Evolutionary conservation across 1,284 basidiomycete genomes (phyloP).

Genomic region (Sanguinoderma infundibulare): DNA sequence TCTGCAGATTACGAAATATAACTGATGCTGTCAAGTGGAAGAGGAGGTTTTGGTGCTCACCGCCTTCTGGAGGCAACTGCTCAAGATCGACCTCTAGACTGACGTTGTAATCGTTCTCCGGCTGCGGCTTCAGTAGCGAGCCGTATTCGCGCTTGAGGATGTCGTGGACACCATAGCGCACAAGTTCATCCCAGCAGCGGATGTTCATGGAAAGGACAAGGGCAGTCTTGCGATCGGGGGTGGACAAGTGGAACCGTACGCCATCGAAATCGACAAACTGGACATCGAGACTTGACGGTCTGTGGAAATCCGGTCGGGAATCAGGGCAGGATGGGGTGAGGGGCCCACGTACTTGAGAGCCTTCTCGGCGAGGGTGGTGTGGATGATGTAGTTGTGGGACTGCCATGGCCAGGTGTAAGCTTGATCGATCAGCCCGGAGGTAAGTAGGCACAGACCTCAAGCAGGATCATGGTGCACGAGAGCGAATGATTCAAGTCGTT

Average conservation of each 20-base stretch:
- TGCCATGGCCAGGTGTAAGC: conserved; percentile 34
- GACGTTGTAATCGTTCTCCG: conserved; percentile 90
- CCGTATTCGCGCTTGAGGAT: conserved; percentile 89
- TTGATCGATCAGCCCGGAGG: background rate
- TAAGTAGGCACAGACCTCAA: background rate
- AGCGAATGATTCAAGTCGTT: too few relatives aligned
- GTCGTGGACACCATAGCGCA: conserved; percentile 85
- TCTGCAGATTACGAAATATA: conserved; percentile 50
- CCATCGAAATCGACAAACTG: conserved; percentile 98
- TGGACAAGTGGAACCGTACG: conserved; percentile 92
- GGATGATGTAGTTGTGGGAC: conserved; percentile 93
- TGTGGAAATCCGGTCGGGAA: conserved; percentile 37
- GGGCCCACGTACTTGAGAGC: conserved; percentile 68
- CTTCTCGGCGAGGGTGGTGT: conserved; percentile 91
- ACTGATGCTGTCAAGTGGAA: background rate
- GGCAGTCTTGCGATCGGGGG: conserved; percentile 81
- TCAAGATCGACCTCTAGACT: conserved; percentile 90
- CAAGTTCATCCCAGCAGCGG: conserved; percentile 95
- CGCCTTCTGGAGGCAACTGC: conserved; percentile 76
- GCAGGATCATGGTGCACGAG: conserved; percentile 13
- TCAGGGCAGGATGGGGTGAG: conserved; percentile 4
- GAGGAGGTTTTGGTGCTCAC: conserved; percentile 53
- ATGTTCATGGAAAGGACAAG: conserved; percentile 95
- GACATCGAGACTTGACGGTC: conserved; percentile 90
- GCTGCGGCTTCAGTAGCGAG: conserved; percentile 59